A percentile compares a stretch with the other conserved stretches of the same genome.
These are phyloP conservation scores for Aspergillus funiculosus DNA, from an alignment of 495 filamentous ascomycete genomes.

Conservation along the genomic window DNA sequence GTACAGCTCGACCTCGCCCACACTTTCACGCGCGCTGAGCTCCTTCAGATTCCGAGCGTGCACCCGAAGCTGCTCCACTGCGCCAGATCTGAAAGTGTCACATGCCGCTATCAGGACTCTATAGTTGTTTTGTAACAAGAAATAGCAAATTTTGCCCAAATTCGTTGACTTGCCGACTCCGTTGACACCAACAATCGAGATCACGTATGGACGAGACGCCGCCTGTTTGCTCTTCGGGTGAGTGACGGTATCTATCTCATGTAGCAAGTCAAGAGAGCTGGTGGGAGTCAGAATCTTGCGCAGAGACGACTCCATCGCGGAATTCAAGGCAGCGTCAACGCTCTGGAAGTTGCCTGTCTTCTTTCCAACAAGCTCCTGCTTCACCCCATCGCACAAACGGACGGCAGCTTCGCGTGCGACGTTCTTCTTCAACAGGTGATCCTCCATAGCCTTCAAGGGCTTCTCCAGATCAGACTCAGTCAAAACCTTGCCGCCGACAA, in stretches of 20 bases:
- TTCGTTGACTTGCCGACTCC: constrained; percentile 98
- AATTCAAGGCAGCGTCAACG: constrained; percentile 74
- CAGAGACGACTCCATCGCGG: constrained; percentile 83
- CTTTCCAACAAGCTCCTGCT: constrained; percentile 79
- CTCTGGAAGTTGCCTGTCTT: constrained; percentile 93
- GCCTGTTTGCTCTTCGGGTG: constrained; percentile 48
- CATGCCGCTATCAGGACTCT: constrained; percentile 92
- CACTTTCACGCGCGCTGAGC: constrained; percentile 69
- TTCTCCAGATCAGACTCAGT: constrained; percentile 84
- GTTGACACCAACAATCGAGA: constrained; percentile 96
- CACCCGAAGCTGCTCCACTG: constrained; percentile 92
- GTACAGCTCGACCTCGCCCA: constrained; percentile 78
- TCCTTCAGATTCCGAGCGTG: constrained; percentile 89
- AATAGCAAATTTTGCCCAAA: constrained; percentile 93
- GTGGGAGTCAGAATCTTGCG: constrained; percentile 94
- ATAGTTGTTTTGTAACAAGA: constrained; percentile 93
- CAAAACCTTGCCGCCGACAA: constrained; percentile 87
- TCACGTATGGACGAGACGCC: constrained; percentile 78
- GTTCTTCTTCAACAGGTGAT: constrained; percentile 92
- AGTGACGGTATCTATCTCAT: constrained; percentile 79
- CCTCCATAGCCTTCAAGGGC: constrained; percentile 90
- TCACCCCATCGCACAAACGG: constrained; percentile 84
- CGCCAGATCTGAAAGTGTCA: constrained; percentile 95
- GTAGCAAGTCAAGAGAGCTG: constrained; percentile 85
- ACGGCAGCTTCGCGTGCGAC: constrained; percentile 91